These are phyloP conservation scores for Xylariomycetidae sp. DNA, from an alignment of 2,329 filamentous ascomycete species.

Conservation along the genomic window DNA sequence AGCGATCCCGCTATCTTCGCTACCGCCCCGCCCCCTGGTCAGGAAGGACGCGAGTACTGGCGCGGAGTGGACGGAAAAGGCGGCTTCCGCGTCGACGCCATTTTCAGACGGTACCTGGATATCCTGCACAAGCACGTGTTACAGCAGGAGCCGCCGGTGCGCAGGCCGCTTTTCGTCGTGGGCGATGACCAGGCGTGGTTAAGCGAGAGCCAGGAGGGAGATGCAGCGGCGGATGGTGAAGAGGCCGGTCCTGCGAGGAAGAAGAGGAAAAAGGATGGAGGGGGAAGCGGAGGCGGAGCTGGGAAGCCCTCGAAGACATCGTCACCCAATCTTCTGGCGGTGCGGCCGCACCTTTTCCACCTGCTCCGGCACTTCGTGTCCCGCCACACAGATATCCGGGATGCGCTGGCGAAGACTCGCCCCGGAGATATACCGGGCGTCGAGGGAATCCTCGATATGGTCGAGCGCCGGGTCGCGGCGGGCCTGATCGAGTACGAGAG, in stretches of 20 bases:
- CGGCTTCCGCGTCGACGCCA: slow-evolving; percentile 84
- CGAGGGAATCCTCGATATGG: slow-evolving; percentile 69
- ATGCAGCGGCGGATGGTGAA: slow-evolving; percentile 24
- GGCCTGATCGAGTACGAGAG: slow-evolving; percentile 65
- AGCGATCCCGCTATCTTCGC: slow-evolving; percentile 88
- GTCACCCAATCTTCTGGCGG: slow-evolving; percentile 65
- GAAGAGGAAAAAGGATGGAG: slow-evolving; percentile 41
- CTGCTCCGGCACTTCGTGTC: slow-evolving; percentile 78
- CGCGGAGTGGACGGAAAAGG: slow-evolving; percentile 70
- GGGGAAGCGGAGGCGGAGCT: slow-evolving; percentile 34
- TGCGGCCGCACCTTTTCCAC: slow-evolving; percentile 93
- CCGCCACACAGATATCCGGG: slow-evolving; percentile 76
- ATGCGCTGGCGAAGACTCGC: slow-evolving; percentile 68
- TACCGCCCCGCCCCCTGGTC: slow-evolving; percentile 54
- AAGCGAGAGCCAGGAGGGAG: slow-evolving; percentile 25
- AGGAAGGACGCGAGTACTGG: slow-evolving; percentile 81
- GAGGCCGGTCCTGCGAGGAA: slow-evolving; percentile 35
- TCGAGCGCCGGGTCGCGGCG: slow-evolving; percentile 69
- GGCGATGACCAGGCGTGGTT: slow-evolving; percentile 48
- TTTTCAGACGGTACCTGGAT: slow-evolving; percentile 83
- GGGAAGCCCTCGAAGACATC: slow-evolving; percentile 43
- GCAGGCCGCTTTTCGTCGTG: slow-evolving; percentile 70
- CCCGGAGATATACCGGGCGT: slow-evolving; percentile 70
- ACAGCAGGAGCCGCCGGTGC: slow-evolving; percentile 56
- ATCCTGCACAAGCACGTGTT: slow-evolving; percentile 80